Evolutionary conservation across 1,284 basidiomycete genomes (phyloP), one percentile per base, ranked within the genome.

Genomic region (Mycosarcoma maydis): DNA sequence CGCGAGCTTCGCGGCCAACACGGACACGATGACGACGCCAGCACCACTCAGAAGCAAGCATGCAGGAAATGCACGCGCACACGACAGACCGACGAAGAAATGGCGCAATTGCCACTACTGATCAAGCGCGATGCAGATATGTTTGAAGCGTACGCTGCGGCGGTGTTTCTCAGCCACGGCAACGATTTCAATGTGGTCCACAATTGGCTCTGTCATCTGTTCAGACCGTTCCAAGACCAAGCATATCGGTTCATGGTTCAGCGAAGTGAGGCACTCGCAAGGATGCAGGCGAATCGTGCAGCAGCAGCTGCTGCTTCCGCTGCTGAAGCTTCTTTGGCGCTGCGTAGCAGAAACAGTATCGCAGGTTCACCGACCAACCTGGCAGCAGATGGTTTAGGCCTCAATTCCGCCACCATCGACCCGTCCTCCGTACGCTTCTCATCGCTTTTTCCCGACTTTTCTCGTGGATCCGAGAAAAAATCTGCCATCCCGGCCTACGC

Each of bases 171-270:
- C 20, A 62, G 54, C 32, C 26, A 67, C 42, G 64, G 51, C 0
- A 49, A 54, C 14, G 64, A 67, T 33, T 67, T 72, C 40, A 55
- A 58, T 5, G 51, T 67, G n/a, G 69, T 72, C 5, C 69, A 67
- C 30, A 32, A 47, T 4, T 72, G 69, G 69, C 52, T 72, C 5
- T 53, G 44, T 37, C 42, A 55, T 4, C 30, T 72, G 29, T 72
- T 72, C 34, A 22, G 56, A 11, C 69, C 69, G 24, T 72, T 72
- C 20, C 64, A 67, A 36, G 69, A 72, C 26, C 69, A 72, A 39
- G 69, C 69, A 16, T 66, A 60, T 36, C 61, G 68, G n/a, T 65
- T 70, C 33, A 70, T 70, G 60, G 53, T 61, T 24, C 67, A 65
- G 40, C 48, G 61, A 1, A 65, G 60, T 36, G 67, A 70, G 20